phyloP scores from a whole-genome alignment of 495 filamentous ascomycete genomes.

The Xylaria intraflava region DNA sequence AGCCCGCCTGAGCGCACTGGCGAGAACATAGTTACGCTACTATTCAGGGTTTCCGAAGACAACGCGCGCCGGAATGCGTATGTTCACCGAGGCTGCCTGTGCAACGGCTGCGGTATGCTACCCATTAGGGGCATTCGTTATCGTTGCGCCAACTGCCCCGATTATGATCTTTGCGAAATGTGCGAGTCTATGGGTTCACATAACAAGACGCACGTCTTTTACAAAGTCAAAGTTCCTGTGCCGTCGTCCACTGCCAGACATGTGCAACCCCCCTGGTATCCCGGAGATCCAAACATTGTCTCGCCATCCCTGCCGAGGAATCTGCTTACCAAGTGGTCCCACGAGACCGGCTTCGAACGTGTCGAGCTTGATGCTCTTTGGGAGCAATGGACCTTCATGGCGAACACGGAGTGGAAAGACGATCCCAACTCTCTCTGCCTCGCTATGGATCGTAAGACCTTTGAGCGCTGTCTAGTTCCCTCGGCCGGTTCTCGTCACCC shows the following conservation, averaged over 20 bases:
- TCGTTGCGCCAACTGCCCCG: conserved; percentile 83
- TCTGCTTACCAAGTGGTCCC: conserved; percentile 57
- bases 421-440: conserved; percentile 70
- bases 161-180: conserved; percentile 85
- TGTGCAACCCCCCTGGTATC: conserved; percentile 78
- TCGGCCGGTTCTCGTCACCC: conserved; percentile 67
- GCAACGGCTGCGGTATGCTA: conserved; percentile 75
- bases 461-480: conserved; percentile 83
- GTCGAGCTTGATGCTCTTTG: conserved; percentile 86
- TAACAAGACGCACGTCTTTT: conserved; percentile 89
- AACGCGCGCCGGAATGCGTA: conserved; percentile 77
- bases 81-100: conserved; percentile 88
- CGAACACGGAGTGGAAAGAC: conserved; percentile 74
- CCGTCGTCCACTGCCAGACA: conserved; percentile 46
- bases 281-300: conserved; percentile 68
- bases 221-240: conserved; percentile 60
- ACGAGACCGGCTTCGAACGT: conserved; percentile 69
- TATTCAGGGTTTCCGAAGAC: conserved; percentile 77
- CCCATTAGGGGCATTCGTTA: conserved; percentile 91
- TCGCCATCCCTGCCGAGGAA: conserved; percentile 55
- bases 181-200: conserved; percentile 84
- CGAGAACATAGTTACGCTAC: conserved; percentile 63
- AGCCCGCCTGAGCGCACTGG: conserved; percentile 53
- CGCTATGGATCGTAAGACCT: conserved; percentile 85
- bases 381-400: conserved; percentile 93